These are phyloP conservation scores for Pyrenophora tritici-repentis DNA, from an alignment of 2,329 filamentous ascomycete genomes.

Conservation along the genomic window DNA sequence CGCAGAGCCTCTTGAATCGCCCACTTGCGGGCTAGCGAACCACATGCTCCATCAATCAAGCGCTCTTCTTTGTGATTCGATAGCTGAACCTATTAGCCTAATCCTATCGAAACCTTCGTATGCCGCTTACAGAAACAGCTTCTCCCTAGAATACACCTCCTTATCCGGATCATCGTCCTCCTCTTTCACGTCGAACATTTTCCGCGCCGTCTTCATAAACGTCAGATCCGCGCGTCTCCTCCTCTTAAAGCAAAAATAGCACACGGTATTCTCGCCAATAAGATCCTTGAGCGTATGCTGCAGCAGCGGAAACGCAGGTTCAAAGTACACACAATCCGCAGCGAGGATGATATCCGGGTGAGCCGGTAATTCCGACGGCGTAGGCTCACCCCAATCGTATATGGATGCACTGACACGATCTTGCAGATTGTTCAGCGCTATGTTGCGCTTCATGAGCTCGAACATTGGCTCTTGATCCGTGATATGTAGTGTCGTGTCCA, in stretches of 20 bases:
- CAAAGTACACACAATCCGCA: constrained; percentile 74
- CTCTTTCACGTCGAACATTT: constrained; percentile 54
- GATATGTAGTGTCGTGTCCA: constrained; percentile 68
- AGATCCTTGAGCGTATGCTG: constrained; percentile 77
- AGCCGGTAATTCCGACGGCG: constrained; percentile 50
- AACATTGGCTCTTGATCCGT: constrained; percentile 91
- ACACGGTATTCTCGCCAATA: constrained; percentile 67
- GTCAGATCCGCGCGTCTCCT: constrained; percentile 70
- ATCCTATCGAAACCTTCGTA: background rate
- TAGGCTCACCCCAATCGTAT: constrained; percentile 73
- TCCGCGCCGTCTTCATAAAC: constrained; percentile 58
- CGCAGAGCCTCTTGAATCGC: too few species aligned
- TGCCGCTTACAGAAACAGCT: constrained; percentile 55
- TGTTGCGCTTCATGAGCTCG: constrained; percentile 83
- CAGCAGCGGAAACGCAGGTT: constrained; percentile 89
- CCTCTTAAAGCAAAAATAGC: constrained; percentile 95
- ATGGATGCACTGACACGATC: constrained; percentile 68
- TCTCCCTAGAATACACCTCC: constrained; percentile 53
- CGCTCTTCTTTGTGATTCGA: constrained; percentile 27
- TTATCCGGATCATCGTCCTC: constrained; percentile 57
- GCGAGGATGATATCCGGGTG: constrained; percentile 85
- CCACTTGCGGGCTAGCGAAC: background rate
- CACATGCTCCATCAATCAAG: background rate
- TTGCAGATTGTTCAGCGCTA: constrained; percentile 75
- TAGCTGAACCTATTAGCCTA: constrained; percentile 18